Evolutionary conservation across 768 basidiomycete species (phyloP).

Genomic region (Leccinum pellstonianum): DNA sequence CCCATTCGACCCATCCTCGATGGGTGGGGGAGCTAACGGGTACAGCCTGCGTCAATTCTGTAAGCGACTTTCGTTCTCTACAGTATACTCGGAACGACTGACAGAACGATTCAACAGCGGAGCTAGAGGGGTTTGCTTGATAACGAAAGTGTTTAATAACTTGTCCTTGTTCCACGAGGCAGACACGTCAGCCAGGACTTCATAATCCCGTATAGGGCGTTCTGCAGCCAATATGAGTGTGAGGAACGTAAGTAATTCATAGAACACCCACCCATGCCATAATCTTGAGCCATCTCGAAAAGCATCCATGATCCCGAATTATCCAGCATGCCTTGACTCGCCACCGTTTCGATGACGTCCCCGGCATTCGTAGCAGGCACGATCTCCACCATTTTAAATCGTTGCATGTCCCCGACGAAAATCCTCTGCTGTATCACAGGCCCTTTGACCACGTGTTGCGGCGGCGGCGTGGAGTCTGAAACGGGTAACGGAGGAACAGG

Average conservation of each 20-base stretch:
- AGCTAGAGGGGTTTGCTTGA: conserved; percentile 72
- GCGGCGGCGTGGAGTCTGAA: conserved; percentile 36
- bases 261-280: conserved; percentile 77
- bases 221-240: conserved; percentile 49
- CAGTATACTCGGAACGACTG: conserved; percentile 28
- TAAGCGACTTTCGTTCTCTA: conserved; percentile 43
- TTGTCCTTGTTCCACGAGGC: conserved; percentile 88
- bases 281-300: conserved; percentile 86
- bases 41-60: conserved; percentile 43
- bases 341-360: conserved; percentile 67
- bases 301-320: conserved; percentile 81
- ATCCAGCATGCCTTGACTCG: conserved; percentile 63
- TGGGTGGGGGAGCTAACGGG: conserved; percentile 44
- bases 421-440: conserved; percentile 62
- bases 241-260: not conserved
- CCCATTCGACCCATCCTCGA: conserved; percentile 80
- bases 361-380: conserved; percentile 63
- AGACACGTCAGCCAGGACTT: conserved; percentile 74
- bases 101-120: conserved; percentile 58
- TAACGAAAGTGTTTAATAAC: conserved; percentile 73
- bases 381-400: conserved; percentile 74
- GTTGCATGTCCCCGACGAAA: conserved; percentile 75
- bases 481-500: conserved; percentile 40
- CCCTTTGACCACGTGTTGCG: conserved; percentile 27
- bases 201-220: conserved; percentile 85